Conservation (phyloP, 257 asterid genomes). For the Solanum appendiculatum region DNA sequence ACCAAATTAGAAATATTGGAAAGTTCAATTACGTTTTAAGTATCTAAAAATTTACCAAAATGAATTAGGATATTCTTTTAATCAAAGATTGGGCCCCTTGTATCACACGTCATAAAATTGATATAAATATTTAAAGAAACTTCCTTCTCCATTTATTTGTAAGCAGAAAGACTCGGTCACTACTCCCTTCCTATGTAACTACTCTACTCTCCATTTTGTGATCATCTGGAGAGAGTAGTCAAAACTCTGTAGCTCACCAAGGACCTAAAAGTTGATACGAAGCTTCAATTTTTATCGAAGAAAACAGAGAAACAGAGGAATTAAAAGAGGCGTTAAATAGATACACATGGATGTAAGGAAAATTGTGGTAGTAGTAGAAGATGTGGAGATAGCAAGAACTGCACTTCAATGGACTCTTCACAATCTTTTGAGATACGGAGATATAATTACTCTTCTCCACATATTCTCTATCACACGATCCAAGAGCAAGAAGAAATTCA, state of each 20-base stretch:
- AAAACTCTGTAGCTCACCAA: neutral
- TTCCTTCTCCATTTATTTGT: neutral
- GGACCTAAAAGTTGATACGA: no score
- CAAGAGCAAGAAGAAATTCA: conserved; percentile 41
- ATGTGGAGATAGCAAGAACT: conserved; percentile 54
- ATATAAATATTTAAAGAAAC: neutral
- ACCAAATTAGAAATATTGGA: neutral
- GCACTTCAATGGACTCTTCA: conserved; percentile 80
- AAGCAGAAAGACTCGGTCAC: neutral
- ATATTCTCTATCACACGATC: conserved; percentile 37
- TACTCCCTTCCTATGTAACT: neutral
- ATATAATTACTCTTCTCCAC: conserved; percentile 63
- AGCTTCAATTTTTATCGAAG: neutral
- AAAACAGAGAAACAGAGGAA: neutral
- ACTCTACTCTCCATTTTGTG: neutral
- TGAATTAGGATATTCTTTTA: neutral
- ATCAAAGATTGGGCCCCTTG: neutral
- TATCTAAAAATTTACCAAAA: neutral
- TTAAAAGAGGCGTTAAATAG: no score
- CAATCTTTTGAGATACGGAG: conserved; percentile 62
- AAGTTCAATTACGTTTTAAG: neutral
- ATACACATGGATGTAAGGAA: conserved; percentile 23
- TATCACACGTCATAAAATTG: neutral
- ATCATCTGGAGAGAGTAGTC: neutral
- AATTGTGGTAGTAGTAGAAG: conserved; percentile 78